These are phyloP conservation scores for Mycena indigotica DNA, from an alignment of 768 basidiomycete species.

Conservation along the genomic window DNA sequence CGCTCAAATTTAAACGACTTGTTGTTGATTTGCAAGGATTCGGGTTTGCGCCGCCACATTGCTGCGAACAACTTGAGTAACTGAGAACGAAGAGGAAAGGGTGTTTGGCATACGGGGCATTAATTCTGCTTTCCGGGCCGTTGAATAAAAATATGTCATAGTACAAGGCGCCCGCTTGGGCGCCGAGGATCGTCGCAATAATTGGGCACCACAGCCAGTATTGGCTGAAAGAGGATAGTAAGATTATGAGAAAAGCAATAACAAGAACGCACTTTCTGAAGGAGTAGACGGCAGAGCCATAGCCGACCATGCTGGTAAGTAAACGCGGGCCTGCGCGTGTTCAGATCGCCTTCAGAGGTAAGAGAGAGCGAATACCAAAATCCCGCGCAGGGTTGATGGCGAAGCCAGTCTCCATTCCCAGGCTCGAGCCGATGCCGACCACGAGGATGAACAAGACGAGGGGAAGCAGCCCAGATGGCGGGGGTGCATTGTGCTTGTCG, in stretches of 20 bases:
- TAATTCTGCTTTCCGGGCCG: slow-evolving; percentile 56
- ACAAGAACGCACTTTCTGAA: slow-evolving; percentile 39
- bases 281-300: slow-evolving; percentile 55
- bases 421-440: slow-evolving; percentile 57
- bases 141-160: slow-evolving; percentile 67
- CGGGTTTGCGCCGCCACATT: background rate
- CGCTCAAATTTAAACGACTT: background rate
- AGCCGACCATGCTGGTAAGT: slow-evolving; percentile 70
- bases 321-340: slow-evolving; percentile 73
- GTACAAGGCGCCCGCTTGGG: slow-evolving; percentile 48
- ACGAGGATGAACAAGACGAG: slow-evolving; percentile 57
- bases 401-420: slow-evolving; percentile 63
- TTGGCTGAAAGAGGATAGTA: slow-evolving; percentile 41
- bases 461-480: slow-evolving; percentile 54
- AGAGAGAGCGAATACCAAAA: background rate
- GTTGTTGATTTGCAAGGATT: background rate
- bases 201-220: slow-evolving; percentile 78
- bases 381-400: slow-evolving; percentile 12
- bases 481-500: slow-evolving; percentile 54
- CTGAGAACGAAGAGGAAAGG: background rate
- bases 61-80: background rate
- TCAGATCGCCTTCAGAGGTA: slow-evolving; percentile 47
- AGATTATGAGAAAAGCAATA: slow-evolving; percentile 9
- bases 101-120: slow-evolving; percentile 51
- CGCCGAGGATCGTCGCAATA: slow-evolving; percentile 62